Evolutionary conservation across 129 eudicot genomes (phyloP).

Genomic region (Escallonia herrerae): DNA sequence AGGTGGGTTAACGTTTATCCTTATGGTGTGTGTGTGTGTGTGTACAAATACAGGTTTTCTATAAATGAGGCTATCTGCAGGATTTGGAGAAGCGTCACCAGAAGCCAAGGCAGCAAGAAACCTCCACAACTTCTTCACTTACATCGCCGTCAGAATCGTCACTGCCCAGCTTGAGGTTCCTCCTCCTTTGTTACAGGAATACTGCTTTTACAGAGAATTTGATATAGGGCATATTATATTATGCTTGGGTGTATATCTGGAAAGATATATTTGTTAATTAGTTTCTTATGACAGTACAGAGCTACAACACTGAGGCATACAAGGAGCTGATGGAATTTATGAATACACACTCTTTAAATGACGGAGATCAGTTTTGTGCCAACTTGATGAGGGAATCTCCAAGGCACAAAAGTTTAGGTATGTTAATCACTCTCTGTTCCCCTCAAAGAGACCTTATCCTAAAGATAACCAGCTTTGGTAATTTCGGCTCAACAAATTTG

Average conservation of each 20-base stretch:
- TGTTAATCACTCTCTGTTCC: background rate
- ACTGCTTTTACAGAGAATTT: background rate
- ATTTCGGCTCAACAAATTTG: no score
- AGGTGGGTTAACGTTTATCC: slow-evolving; percentile 30
- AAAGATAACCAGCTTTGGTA: no score
- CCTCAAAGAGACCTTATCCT: no score
- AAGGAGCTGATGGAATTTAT: slow-evolving; percentile 66
- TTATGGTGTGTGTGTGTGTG: background rate
- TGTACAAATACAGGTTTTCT: background rate
- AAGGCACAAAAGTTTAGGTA: slow-evolving; percentile 72
- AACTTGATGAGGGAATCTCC: slow-evolving; percentile 84
- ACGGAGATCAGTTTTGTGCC: slow-evolving; percentile 89
- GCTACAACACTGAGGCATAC: slow-evolving; percentile 82
- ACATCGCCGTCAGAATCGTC: slow-evolving; percentile 72
- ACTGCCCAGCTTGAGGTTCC: slow-evolving; percentile 82
- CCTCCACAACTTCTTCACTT: slow-evolving; percentile 85
- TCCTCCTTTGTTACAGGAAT: background rate
- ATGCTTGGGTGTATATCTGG: background rate
- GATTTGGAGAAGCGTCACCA: slow-evolving; percentile 96
- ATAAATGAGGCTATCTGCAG: slow-evolving; percentile 24
- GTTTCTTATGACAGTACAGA: slow-evolving; percentile 60
- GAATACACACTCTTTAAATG: slow-evolving; percentile 59
- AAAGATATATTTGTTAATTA: slow-evolving; percentile 6
- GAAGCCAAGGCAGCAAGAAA: slow-evolving; percentile 83
- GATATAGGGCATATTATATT: no score